Base-by-base conservation (phyloP, 192 early-diverging fungal species). In the Coemansia sp. region DNA sequence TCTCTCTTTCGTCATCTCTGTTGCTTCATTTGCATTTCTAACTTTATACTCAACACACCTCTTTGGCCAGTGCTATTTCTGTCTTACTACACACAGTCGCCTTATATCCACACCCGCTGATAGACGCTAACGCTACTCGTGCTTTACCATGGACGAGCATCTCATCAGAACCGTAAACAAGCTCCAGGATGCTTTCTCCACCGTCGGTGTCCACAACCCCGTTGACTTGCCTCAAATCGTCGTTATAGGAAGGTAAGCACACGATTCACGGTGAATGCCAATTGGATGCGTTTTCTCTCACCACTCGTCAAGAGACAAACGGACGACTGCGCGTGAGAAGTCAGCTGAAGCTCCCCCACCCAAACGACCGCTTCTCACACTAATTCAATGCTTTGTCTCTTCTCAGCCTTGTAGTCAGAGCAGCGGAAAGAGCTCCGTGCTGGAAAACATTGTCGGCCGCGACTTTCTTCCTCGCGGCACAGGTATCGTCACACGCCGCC, bases 361-460 rank as follows among this genome's bases (percentile, higher is more conserved):
- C n/a, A n/a, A n/a, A n/a, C n/a, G n/a, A n/a, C n/a, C n/a, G n/a
- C n/a, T n/a, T n/a, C n/a, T n/a, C n/a, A n/a, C n/a, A n/a, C n/a
- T n/a, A n/a, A n/a, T n/a, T n/a, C n/a, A n/a, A n/a, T n/a, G n/a
- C n/a, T n/a, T n/a, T n/a, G n/a, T n/a, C 15, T 40, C 3, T 36
- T 55, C 33, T 19, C 15, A 7, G 9, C 25, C 7, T 4, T 71
- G 57, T 71, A 89, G 89, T 41, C 91, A 93, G 74, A 88, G 86
- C 58, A 87, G 85, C 79, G 98, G 98, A 30, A 99, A 99, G 80
- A 92, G 89, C 67, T 97, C 95, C 14, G 98, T 99, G 27, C 87
- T 99, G 29, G 98, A 99, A 62, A 99, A 99, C 76, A 95, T 99
- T 87, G 98, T 99, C 23, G 98, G 98, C 22, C 83, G 93, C 57